A percentile compares a stretch with the other conserved stretches of the same genome.
Evolutionary conservation across 2,329 filamentous ascomycete species (phyloP).

Genomic region (Chaetomiaceae sp.): DNA sequence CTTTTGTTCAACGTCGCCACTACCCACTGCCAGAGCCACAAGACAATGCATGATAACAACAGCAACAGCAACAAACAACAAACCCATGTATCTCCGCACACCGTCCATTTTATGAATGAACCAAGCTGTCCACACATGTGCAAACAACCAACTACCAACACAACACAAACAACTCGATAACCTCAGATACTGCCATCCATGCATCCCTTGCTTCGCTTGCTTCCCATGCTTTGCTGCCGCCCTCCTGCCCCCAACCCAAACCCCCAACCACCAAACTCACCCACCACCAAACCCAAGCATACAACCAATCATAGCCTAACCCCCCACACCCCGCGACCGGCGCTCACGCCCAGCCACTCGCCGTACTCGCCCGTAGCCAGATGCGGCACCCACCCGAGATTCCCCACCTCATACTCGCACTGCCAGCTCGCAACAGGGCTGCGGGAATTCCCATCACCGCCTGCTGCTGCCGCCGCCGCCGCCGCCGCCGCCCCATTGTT

Average conservation of each 20-base stretch:
- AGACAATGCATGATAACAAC: not conserved
- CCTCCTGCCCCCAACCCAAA: too few species aligned
- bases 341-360: conserved; percentile 79
- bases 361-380: conserved; percentile 61
- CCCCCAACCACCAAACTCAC: not conserved
- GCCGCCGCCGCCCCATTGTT: conserved; percentile 31
- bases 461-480: conserved; percentile 30
- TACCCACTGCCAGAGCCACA: too few species aligned
- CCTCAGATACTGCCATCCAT: not conserved
- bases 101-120: too few species aligned
- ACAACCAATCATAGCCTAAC: conserved; percentile 34
- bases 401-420: conserved; percentile 81
- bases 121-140: not conserved
- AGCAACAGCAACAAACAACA: too few species aligned
- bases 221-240: too few species aligned
- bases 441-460: conserved; percentile 51
- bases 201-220: too few species aligned
- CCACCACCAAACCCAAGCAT: too few species aligned
- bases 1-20: too few species aligned
- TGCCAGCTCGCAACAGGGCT: conserved; percentile 72
- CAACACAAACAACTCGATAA: not conserved
- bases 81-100: too few species aligned
- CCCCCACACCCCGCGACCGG: conserved; percentile 76
- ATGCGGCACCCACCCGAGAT: conserved; percentile 77
- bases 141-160: not conserved